Base-by-base conservation (phyloP, 1,284 basidiomycete genomes). In the Cryptococcus sp. region DNA sequence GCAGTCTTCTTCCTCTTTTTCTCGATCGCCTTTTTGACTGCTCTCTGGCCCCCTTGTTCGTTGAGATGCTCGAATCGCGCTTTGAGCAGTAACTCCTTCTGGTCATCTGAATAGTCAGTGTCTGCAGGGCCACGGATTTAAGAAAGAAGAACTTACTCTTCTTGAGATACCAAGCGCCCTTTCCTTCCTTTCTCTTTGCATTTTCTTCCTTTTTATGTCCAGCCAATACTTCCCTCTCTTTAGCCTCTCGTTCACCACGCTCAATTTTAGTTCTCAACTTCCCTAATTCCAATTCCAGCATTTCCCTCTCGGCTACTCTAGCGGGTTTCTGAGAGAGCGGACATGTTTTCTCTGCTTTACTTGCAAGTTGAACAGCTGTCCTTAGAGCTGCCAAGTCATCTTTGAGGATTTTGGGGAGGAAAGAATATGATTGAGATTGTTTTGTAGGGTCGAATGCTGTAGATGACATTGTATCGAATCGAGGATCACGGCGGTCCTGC, bases 151-250 rank as follows among this genome's bases (percentile, higher is more conserved):
- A 63, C 65, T 50, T 50, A 89, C 91, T 78, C 62, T 86, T 78
- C 78, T 97, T 98, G 80, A 97, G 81, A 73, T 82, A 88, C 87
- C 89, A 98, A 18, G 79, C 81, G 11, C 81, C 80, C 76, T 96
- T 96, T 3, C 91, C 91, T 46, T 82, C 73, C 50, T 81, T 79
- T 55, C 83, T 77, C 76, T 87, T 91, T 62, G 84, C 82, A 55
- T 77, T 78, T 77, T 96, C 91, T 54, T 84, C 83, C 61, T 82
- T 81, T 62, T 81, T 81, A 45, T 79, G 79, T 53, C 77, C 78
- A 4, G 75, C 70, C 50, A 93, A 66, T 0, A 85, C 87, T 43
- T 84, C 81, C 43, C 81, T 77, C 63, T 91, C 85, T 14, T 87
- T 75, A 62, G 79, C 79, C 57, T 91, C 85, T 48, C 83, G 80